Base-by-base conservation (phyloP, 2,329 filamentous ascomycete genomes). In the Harringtonia lauricola region DNA sequence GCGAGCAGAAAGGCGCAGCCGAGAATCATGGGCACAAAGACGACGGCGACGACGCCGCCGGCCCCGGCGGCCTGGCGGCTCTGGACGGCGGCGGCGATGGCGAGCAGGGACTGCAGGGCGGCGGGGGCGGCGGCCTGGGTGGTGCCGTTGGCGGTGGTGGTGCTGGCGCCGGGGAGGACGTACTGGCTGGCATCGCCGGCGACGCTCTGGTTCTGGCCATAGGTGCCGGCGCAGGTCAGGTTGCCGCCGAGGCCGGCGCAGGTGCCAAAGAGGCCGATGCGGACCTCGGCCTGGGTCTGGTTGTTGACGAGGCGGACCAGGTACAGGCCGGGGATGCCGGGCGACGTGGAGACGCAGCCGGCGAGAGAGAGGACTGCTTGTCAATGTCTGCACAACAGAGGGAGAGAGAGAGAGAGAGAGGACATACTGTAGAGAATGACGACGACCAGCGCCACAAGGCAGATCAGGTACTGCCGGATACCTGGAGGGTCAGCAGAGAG, bases 261-360 rank as follows among this genome's bases (percentile, higher is more conserved):
- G 18, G 51, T 39, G 30, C 50, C 44, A 28, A 54, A 49, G 22
- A 51, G 51, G 13, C 52, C 52, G 14, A 54, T 34, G 6, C 46
- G 50, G 37, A 54, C 52, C 14, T 50, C 41, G 13, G 47, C 46
- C 3, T 42, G 18, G 12, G 47, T 50, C 13, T 30, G 17, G 34
- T 48, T 50, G 48, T 52, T 49, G 43, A 33, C 43, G 36, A 51
- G 42, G 34, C 45, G 44, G 43, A 51, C 42, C 17, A 54, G 41
- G 37, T 41, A 52, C 39, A 54, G 42, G 36, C 48, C 52, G 21
- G 50, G 50, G 7, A 53, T 29, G 26, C 51, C 50, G 28, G 51
- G 51, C 6, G 51, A 53, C 13, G 45, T 50, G n/a, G 50, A 52
- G 26, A 43, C 47, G 44, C 52, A 52, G 41, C 52, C 50, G 44